Conservation (phyloP, 163 green algal genomes). For the Trebouxia gelatinosa region DNA sequence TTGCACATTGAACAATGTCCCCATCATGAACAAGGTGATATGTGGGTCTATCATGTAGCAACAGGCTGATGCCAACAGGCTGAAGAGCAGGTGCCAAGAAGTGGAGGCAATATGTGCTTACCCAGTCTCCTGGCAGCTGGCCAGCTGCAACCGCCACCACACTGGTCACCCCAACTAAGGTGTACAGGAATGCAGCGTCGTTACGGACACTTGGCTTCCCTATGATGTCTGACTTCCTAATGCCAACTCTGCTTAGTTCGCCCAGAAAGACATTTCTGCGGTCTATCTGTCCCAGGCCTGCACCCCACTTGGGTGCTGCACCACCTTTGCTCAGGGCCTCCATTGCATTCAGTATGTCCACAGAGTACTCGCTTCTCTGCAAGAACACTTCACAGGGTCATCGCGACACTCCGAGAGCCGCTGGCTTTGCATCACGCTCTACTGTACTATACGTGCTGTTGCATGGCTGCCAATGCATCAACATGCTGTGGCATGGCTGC, state of each 20-base stretch:
- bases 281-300: constrained; percentile 32
- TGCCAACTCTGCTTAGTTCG: constrained; percentile 30
- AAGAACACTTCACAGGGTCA: neutral
- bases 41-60: no score
- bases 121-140: constrained; percentile 74
- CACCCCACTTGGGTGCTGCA: constrained; percentile 65
- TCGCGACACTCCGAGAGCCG: no score
- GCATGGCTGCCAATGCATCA: no score
- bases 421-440: no score
- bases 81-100: no score
- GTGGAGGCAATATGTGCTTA: no score
- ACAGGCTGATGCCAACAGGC: no score
- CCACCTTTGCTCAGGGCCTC: constrained; percentile 50
- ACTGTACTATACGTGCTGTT: no score
- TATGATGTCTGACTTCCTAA: constrained; percentile 54
- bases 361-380: constrained; percentile 60
- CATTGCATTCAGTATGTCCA: constrained; percentile 54
- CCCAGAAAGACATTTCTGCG: constrained; percentile 62
- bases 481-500: no score
- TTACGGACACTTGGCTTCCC: constrained; percentile 71
- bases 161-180: constrained; percentile 64
- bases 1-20: constrained; percentile 15
- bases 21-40: no score
- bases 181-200: constrained; percentile 83
- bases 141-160: constrained; percentile 58